Base-by-base conservation (phyloP, 305 asterid species). In the Fraxinus sp. region DNA sequence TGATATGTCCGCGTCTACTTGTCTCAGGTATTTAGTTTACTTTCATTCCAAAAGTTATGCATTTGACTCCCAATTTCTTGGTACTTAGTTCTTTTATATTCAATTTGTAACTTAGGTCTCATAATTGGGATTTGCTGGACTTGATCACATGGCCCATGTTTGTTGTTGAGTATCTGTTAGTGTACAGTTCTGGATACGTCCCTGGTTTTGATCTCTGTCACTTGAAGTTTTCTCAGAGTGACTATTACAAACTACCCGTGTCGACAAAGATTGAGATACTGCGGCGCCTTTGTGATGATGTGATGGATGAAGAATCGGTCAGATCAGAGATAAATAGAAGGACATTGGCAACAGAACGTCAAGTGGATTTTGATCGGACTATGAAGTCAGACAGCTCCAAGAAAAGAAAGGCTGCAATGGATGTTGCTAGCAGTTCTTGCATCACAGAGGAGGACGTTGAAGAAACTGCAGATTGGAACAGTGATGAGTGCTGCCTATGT, bases 401-500 rank as follows among this genome's bases (percentile, higher is more conserved):
- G 90, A 94, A 87, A 89, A 90, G 92, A 82, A 92, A 89, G 92
- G 77, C 89, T 70, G 80, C 81, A 26, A 75, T 86, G 78, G 95
- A 90, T 87, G 92, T 86, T 77, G 90, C 92, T 76, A 90, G 90
- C 66, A 83, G 87, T 87, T 90, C 95, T 64, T 89, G 97, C 89
- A 78, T 94, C 81, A 87, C 96, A 0, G 92, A 91, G 88, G 97
- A 91, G 80, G 92, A 87, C 79, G 86, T 81, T 24, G 91, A 87
- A 77, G 96, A 90, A 68, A 36, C 84, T 70, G 87, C 89, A 30
- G 99, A 96, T 84, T 82, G 93, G 92, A 96, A 96, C 84, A 90
- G 89, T 84, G 99, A 96, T 86, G 99, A 96, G 88, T 96, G 99
- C 87, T 87, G 91, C 88, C 97, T 96, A 28, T 96, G 99, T 90